phyloP scores from a whole-genome alignment of 106 monocot species.

The Ottelia alismoides region DNA sequence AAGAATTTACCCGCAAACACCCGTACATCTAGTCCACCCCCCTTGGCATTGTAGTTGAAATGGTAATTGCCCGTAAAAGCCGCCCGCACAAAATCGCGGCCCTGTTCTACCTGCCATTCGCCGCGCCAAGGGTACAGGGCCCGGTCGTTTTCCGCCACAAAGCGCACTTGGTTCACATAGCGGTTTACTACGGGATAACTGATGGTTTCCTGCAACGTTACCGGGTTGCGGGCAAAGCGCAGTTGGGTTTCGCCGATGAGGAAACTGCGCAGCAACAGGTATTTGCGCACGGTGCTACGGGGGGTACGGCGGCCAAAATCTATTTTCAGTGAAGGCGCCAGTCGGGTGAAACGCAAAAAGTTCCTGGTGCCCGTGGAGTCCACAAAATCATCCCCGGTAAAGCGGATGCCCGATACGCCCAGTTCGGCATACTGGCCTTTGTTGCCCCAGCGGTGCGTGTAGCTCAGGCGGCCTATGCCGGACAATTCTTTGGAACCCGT shows the following conservation, averaged over 20 bases:
- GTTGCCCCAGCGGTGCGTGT: not conserved
- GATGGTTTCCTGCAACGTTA: not conserved
- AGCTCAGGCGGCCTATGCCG: not conserved
- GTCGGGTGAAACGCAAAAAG: not conserved
- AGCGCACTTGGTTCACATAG: not conserved
- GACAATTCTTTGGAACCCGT: not conserved
- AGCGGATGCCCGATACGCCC: not conserved
- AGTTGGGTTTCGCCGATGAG: not conserved
- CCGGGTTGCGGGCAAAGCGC: no score
- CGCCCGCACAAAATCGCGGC: not conserved
- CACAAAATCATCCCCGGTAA: not conserved
- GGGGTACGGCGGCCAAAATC: not conserved
- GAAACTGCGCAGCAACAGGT: not conserved
- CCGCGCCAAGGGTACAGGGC: not conserved
- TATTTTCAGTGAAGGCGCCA: not conserved
- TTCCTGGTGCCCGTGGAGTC: not conserved
- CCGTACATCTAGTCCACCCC: not conserved
- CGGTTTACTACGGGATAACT: no score
- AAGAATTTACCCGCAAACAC: not conserved
- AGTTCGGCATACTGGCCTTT: not conserved
- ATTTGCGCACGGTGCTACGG: not conserved
- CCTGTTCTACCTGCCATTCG: not conserved
- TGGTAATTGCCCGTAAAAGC: not conserved
- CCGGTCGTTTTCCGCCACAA: not conserved
- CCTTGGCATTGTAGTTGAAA: not conserved